Evolutionary conservation across 2,329 filamentous ascomycete species (phyloP).

Genomic region (Conoideocrella luteorostrata): DNA sequence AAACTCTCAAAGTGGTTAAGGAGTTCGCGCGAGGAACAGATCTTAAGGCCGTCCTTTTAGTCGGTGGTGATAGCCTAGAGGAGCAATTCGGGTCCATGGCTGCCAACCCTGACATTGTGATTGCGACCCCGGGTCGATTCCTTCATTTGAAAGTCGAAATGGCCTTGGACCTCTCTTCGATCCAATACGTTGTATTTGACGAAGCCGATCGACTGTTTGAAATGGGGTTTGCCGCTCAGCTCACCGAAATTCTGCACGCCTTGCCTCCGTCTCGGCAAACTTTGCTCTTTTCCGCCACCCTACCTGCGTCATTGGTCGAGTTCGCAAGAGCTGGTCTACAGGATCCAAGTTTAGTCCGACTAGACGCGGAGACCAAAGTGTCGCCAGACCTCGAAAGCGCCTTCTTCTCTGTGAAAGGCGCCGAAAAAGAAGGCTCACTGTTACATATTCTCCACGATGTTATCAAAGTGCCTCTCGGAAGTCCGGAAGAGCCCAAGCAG

Average conservation of each 20-base stretch:
- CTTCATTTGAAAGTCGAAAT: conserved; percentile 97
- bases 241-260: conserved; percentile 87
- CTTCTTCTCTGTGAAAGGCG: conserved; percentile 88
- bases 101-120: conserved; percentile 92
- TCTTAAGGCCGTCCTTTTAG: conserved; percentile 79
- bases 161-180: conserved; percentile 81
- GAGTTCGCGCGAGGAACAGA: conserved; percentile 88
- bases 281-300: conserved; percentile 86
- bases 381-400: conserved; percentile 93
- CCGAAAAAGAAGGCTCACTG: conserved; percentile 88
- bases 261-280: conserved; percentile 82
- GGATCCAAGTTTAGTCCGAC: conserved; percentile 80
- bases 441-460: conserved; percentile 85
- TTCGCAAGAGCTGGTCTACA: conserved; percentile 91
- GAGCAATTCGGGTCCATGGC: conserved; percentile 93
- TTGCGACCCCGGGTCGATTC: conserved; percentile 93
- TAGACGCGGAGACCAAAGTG: conserved; percentile 93
- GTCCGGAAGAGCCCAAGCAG: conserved; percentile 45
- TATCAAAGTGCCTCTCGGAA: conserved; percentile 77
- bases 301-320: conserved; percentile 90
- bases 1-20: conserved; percentile 94
- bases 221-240: conserved; percentile 93
- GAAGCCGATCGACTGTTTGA: conserved; percentile 96
- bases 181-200: conserved; percentile 94
- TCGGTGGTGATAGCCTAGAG: conserved; percentile 91